Evolutionary conservation across 2,329 filamentous ascomycete species (phyloP).

Genomic region (Arthrobotrys entomopaga): DNA sequence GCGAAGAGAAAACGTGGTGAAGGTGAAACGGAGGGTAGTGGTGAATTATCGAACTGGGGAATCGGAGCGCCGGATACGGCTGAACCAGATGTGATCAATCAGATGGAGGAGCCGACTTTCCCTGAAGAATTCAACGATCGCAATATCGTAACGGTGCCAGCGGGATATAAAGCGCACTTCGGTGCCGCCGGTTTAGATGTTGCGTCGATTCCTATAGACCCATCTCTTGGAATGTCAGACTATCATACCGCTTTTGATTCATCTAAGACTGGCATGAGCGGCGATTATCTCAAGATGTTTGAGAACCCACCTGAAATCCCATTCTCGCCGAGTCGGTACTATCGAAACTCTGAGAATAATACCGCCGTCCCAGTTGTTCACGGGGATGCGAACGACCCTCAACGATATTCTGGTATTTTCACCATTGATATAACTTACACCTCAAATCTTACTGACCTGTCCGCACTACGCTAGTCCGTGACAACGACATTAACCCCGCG

Average conservation of each 20-base stretch:
- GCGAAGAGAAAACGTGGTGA: conserved; percentile 60
- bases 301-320: conserved; percentile 51
- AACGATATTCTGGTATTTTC: conserved; percentile 26
- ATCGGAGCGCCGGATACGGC: conserved; percentile 42
- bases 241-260: conserved; percentile 9
- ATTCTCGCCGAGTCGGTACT: conserved; percentile 21
- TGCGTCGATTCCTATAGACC: conserved; percentile 54
- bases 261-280: conserved; percentile 25
- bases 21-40: conserved; percentile 32
- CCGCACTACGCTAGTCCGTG: conserved; percentile 23
- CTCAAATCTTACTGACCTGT: too few species aligned
- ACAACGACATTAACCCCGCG: conserved; percentile 35
- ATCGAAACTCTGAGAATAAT: conserved; percentile 10
- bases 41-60: conserved; percentile 47
- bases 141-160: conserved; percentile 31
- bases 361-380: conserved; percentile 1
- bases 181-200: conserved; percentile 39
- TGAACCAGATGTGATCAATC: conserved; percentile 27
- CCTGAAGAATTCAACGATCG: conserved; percentile 45
- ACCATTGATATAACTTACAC: not conserved
- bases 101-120: conserved; percentile 10
- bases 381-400: conserved; percentile 12
- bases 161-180: conserved; percentile 46
- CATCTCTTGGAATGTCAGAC: conserved; percentile 31
- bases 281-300: conserved; percentile 45